phyloP scores from a whole-genome alignment of 768 basidiomycete genomes.

The Boletus huronensis region DNA sequence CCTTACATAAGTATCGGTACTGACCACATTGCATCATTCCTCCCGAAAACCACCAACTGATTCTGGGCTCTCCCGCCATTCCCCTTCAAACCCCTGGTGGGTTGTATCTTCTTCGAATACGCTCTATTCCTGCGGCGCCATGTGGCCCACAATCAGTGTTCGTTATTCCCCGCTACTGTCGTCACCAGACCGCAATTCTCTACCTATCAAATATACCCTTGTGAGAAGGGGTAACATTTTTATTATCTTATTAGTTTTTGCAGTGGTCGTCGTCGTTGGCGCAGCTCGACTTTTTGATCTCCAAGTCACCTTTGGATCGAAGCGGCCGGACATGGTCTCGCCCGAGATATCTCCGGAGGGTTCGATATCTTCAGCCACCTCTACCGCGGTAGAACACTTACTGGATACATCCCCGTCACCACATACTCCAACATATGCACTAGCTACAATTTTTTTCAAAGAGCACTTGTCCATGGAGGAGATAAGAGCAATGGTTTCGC shows the following conservation, averaged over 20 bases:
- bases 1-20: too few relatives aligned
- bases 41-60: not conserved
- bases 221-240: slow-evolving; percentile 9
- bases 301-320: slow-evolving; percentile 2
- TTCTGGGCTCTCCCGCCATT: not conserved
- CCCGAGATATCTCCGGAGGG: not conserved
- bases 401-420: not conserved
- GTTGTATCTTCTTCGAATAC: not conserved
- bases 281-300: slow-evolving; percentile 12
- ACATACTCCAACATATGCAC: not conserved
- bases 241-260: slow-evolving; percentile 1
- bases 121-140: not conserved
- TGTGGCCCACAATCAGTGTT: slow-evolving; percentile 13
- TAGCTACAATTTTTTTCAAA: not conserved
- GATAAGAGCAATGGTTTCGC: slow-evolving; percentile 32
- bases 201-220: slow-evolving; percentile 3
- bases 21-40: not conserved
- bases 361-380: not conserved
- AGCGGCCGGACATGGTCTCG: not conserved
- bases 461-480: slow-evolving; percentile 29
- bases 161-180: slow-evolving; percentile 16
- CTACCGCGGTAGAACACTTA: not conserved
- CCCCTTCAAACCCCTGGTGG: slow-evolving; percentile 6
- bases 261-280: slow-evolving; percentile 7
- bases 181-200: not conserved